Base-by-base conservation (phyloP, 2,329 filamentous ascomycete species). In the Cercospora sp. region DNA sequence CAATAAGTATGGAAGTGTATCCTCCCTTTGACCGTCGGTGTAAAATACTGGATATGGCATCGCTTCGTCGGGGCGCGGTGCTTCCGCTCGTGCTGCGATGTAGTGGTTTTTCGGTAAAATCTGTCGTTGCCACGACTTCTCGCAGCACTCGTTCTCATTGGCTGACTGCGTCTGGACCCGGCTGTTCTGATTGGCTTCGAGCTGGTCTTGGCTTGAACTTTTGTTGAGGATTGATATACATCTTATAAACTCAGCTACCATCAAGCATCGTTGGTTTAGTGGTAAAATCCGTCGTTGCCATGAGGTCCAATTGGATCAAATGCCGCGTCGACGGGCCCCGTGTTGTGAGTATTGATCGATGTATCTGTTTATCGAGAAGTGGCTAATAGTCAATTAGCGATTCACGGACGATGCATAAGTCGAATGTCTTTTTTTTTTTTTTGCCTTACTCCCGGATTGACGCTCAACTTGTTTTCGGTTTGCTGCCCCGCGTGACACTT, bases 221-320 rank as follows among this genome's bases (percentile, higher is more conserved):
- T 2, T 7, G 5, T 12, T 39, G 1, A 6, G 13, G 33, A n/a
- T 1, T 5, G 13, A 39, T 39, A 39, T 39, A 16, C 0, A 5
- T 2, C n/a, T n/a, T 16, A 6, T 3, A 16, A 16, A 0, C 2
- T 6, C 1, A 0, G 0, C 0, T 13, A 1, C 13, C 33, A 39
- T 16, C 33, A 16, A 39, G 33, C 33, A 39, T 39, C 33, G 33
- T 39, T 39, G 33, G 33, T 39, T 39, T 39, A 39, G 33, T 53
- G 23, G 48, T 53, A 53, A 53, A 53, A 53, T 53, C 48, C 48
- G 48, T 53, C 48, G 48, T 53, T 53, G 48, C 48, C 26, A 26
- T 26, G 23, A 26, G 23, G 23, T 26, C 23, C 23, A 26, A 26
- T 26, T 26, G 23, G 23, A 26, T 26, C 23, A 26, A 26, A 26